These are phyloP conservation scores for Globisporangium solare DNA, from an alignment of 352 stramenopile species.

Conservation along the genomic window DNA sequence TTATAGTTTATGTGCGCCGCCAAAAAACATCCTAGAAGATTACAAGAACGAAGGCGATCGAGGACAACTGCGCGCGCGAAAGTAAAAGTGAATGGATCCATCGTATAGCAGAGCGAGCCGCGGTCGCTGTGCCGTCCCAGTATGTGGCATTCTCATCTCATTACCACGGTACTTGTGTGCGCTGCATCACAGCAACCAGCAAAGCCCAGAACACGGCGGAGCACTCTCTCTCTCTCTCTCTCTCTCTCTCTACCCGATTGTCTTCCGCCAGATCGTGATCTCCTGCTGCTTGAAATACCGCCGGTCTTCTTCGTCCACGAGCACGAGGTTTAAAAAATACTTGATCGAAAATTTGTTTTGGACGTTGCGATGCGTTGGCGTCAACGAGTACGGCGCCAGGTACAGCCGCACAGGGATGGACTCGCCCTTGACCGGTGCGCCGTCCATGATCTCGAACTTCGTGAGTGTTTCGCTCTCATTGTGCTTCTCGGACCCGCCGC, in stretches of 20 bases:
- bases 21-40: too few species aligned
- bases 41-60: too few species aligned
- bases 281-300: conserved; percentile 99
- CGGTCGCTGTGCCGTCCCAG: too few species aligned
- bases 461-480: conserved; percentile 96
- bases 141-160: too few species aligned
- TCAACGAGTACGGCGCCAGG: conserved; percentile 87
- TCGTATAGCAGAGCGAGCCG: too few species aligned
- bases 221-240: too few species aligned
- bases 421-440: conserved; percentile 95
- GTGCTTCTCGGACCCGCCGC: conserved; percentile 65
- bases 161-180: too few species aligned
- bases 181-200: too few species aligned
- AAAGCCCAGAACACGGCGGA: too few species aligned
- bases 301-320: conserved; percentile 99
- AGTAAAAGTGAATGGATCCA: too few species aligned
- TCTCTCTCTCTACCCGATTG: conserved; percentile 31
- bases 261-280: conserved; percentile 94
- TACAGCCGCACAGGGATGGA: conserved; percentile 96
- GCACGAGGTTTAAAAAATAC: conserved; percentile 98
- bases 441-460: conserved; percentile 99
- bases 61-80: too few species aligned
- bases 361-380: conserved; percentile 86
- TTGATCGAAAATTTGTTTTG: conserved; percentile 92
- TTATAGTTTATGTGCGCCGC: too few species aligned